Conservation (phyloP, 1,284 basidiomycete genomes). For the Pascua guehoae region DNA sequence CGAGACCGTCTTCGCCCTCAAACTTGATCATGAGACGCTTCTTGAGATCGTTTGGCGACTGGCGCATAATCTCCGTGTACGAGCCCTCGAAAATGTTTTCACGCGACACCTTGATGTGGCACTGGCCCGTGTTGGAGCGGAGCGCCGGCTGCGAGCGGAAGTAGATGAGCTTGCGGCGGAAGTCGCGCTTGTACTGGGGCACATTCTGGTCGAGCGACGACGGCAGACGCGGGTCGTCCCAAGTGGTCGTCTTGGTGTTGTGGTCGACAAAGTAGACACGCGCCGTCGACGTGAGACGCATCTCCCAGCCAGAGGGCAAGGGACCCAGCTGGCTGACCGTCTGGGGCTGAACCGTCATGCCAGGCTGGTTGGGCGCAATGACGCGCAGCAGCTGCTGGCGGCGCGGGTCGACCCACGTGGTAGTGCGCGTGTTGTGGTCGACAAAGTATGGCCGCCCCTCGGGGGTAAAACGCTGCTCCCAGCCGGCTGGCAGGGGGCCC, state of each 20-base stretch:
- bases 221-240: constrained; percentile 90
- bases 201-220: constrained; percentile 72
- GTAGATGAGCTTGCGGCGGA: constrained; percentile 96
- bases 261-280: constrained; percentile 96
- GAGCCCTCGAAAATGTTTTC: constrained; percentile 94
- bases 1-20: constrained; percentile 95
- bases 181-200: constrained; percentile 99
- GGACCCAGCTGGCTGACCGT: constrained; percentile 88
- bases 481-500: constrained; percentile 85
- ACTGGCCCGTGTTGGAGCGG: constrained; percentile 82
- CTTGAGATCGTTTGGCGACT: constrained; percentile 91
- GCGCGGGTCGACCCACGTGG: constrained; percentile 97
- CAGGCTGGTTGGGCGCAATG: constrained; percentile 78
- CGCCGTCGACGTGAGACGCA: constrained; percentile 87
- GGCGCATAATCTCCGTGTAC: constrained; percentile 88
- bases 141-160: constrained; percentile 97
- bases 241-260: constrained; percentile 87
- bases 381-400: constrained; percentile 79
- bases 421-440: constrained; percentile 91
- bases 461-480: constrained; percentile 98
- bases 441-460: constrained; percentile 98
- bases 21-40: constrained; percentile 98
- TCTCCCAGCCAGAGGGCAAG: constrained; percentile 95
- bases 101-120: constrained; percentile 91
- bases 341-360: constrained; percentile 69